Evolutionary conservation across 2,329 filamentous ascomycete genomes (phyloP), one percentile per base, ranked within the genome.

Genomic region (Aspergillus arachidicola): DNA sequence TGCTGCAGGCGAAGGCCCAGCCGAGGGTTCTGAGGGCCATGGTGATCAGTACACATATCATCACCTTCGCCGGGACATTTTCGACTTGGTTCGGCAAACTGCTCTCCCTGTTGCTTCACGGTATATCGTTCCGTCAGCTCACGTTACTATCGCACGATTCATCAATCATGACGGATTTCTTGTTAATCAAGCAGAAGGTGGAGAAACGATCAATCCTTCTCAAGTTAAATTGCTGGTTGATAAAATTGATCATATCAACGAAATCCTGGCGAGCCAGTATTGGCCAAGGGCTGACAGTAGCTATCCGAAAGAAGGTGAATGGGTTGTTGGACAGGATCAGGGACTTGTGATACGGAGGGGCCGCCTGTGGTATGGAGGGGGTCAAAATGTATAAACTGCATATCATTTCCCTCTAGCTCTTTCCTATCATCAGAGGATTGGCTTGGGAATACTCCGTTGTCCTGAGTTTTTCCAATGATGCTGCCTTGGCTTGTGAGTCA

Each of bases 81-180:
- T 89, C 75, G 82, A 85, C 45, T 80, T 88, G 50, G 86, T 86
- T 4, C 80, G 82, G 36, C 80, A 80, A 2, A 84, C 87, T 0
- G 91, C 90, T 2, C 82, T 94, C 14, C 80, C 85, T 12, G 84
- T 96, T 38, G 89, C 85, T 36, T 92, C 91, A 57, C 85, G 94
- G 58, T 97, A 97, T 74, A 88, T 94, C n/a, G 91, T 96, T 3
- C 94, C 94, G 1, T 94, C 91, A 54, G 93, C 92, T 19, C 94
- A 98, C 80, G 86, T 97, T 72, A 97, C 94, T 0, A 86, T 98
- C 62, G 94, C 87, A 0, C 84, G 94, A 4, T 97, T 95, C 75
- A 85, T 96, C 43, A 85, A 83, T 9, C 84, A 88, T 41, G 80
- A 83, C 6, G 91, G 94, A 55, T 82, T 86, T 64, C 38, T 64